Conservation (phyloP, 495 filamentous ascomycete genomes). For the Letharia columbiana region DNA sequence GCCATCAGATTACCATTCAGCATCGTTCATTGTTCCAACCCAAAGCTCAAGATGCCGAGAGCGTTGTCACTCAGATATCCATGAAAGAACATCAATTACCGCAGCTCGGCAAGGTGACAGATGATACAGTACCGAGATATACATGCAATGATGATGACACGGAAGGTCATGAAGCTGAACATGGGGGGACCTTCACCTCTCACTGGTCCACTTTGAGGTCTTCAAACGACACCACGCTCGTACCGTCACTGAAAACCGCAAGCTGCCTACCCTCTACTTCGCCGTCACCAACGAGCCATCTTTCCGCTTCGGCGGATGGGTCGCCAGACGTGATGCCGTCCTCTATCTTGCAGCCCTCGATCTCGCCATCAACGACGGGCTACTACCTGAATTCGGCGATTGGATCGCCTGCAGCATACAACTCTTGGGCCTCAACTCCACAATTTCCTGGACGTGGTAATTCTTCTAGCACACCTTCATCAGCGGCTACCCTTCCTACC, state of each 20-base stretch:
- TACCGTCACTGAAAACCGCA: not conserved
- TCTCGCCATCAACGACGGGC: not conserved
- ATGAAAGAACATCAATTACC: no score
- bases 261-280: not conserved
- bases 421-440: conserved; percentile 1
- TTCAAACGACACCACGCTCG: not conserved
- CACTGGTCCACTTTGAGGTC: not conserved
- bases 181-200: not conserved
- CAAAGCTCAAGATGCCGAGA: not conserved
- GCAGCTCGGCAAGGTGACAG: not conserved
- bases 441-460: not conserved
- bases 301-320: not conserved
- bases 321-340: not conserved
- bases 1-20: not conserved
- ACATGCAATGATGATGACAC: not conserved
- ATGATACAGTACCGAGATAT: not conserved
- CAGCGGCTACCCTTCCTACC: not conserved
- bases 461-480: not conserved
- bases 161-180: not conserved
- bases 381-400: not conserved
- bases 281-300: not conserved
- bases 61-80: not conserved
- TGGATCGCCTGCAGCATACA: not conserved
- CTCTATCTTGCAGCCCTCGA: not conserved
- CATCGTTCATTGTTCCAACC: not conserved